Percentiles rank a stretch among this genome's conserved stretches.
Evolutionary conservation across 139 green algal species (phyloP).

Genomic region (Mychonastes homosphaera): DNA sequence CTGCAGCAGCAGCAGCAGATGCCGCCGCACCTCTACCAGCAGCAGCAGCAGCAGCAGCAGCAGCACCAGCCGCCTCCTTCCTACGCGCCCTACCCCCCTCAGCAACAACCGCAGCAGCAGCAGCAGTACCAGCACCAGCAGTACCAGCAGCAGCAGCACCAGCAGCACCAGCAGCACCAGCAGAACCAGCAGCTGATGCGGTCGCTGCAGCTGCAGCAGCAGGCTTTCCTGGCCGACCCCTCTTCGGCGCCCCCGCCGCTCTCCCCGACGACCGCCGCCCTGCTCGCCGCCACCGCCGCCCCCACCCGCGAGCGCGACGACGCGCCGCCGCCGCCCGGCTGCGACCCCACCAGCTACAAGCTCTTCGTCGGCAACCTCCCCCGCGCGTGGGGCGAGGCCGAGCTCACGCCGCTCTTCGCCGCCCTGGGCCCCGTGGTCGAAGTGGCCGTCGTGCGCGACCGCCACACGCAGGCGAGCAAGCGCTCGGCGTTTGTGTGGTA

Average conservation of each 20-base stretch:
- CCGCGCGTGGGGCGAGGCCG: constrained; percentile 48
- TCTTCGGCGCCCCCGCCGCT: too few relatives aligned
- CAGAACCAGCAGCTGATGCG: background rate
- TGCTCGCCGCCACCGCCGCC: too few relatives aligned
- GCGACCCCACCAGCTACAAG: constrained; percentile 29
- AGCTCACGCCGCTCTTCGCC: constrained; percentile 43
- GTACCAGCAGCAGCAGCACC: background rate
- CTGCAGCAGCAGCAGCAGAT: background rate
- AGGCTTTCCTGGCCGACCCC: too few relatives aligned
- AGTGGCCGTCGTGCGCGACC: constrained; percentile 51
- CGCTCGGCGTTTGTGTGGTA: constrained; percentile 55
- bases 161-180: background rate
- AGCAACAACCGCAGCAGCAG: background rate
- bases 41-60: constrained; percentile 5
- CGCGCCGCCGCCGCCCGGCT: constrained; percentile 23
- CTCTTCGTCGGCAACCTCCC: constrained; percentile 60
- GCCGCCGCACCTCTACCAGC: background rate
- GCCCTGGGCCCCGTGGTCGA: constrained; percentile 44
- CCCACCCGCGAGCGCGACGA: too few relatives aligned
- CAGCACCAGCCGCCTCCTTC: background rate
- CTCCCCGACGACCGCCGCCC: too few relatives aligned
- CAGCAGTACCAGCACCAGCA: background rate
- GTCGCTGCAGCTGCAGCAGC: background rate
- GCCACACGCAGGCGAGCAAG: constrained; percentile 48
- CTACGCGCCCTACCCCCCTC: background rate